A percentile compares a stretch with the other conserved stretches of the same genome.
These are phyloP conservation scores for Nakazawaea ishiwadae DNA, from an alignment of 805 yeast genomes.

Conservation along the genomic window DNA sequence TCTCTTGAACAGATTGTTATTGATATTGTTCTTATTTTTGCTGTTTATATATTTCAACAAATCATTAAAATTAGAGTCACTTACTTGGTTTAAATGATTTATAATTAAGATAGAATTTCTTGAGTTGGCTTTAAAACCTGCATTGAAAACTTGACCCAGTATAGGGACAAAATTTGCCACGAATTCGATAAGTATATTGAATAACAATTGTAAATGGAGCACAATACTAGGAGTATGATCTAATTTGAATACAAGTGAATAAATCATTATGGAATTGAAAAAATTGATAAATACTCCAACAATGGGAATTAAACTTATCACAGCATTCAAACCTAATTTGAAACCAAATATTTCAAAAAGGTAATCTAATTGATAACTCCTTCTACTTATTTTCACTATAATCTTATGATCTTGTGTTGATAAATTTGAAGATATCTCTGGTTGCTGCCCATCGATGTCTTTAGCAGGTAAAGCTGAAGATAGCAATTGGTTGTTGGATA, in stretches of 20 bases:
- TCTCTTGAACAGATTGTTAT: not conserved
- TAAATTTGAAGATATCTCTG: slow-evolving; percentile 32
- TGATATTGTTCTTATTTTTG: slow-evolving; percentile 1
- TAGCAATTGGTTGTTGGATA: too few species aligned
- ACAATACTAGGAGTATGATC: slow-evolving; percentile 38
- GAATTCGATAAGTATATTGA: slow-evolving; percentile 35
- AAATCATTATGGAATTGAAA: slow-evolving; percentile 27
- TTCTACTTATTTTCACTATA: slow-evolving; percentile 24
- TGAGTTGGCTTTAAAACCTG: slow-evolving; percentile 38
- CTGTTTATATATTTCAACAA: not conserved
- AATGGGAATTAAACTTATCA: slow-evolving; percentile 34
- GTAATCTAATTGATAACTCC: slow-evolving; percentile 39
- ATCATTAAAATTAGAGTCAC: not conserved
- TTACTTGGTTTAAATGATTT: slow-evolving; percentile 28
- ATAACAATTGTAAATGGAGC: slow-evolving; percentile 30
- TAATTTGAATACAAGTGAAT: slow-evolving; percentile 18
- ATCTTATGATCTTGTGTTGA: slow-evolving; percentile 27
- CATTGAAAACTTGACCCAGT: slow-evolving; percentile 35
- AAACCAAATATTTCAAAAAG: slow-evolving; percentile 33
- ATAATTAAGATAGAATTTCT: slow-evolving; percentile 34
- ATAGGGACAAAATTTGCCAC: slow-evolving; percentile 36
- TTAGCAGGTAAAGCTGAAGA: too few species aligned
- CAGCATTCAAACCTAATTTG: slow-evolving; percentile 33
- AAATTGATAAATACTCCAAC: slow-evolving; percentile 31
- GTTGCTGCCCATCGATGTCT: too few species aligned